Percentiles rank a stretch among this genome's conserved stretches.
Conservation (phyloP, 225 moss, liverwort and hornwort genomes). For the Climacium dendroides region DNA sequence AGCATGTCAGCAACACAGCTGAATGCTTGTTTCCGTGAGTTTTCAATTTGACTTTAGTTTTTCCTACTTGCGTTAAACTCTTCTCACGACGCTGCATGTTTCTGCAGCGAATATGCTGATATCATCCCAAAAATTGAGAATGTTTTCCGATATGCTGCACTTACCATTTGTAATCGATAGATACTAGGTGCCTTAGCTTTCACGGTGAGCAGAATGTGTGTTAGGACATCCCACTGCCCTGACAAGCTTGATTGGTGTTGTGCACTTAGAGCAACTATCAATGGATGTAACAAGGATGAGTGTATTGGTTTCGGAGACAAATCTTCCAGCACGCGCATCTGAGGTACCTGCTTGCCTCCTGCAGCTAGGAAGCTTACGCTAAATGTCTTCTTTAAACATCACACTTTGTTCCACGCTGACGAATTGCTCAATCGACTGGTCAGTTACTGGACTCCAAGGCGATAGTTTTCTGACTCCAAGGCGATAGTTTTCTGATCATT, state of each 20-base stretch:
- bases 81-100: neutral
- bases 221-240: neutral
- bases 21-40: slow-evolving; percentile 63
- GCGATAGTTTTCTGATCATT: neutral
- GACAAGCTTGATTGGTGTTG: neutral
- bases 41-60: neutral
- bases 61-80: neutral
- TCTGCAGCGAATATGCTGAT: neutral
- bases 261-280: slow-evolving; percentile 44
- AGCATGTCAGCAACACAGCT: slow-evolving; percentile 54
- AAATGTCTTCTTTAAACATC: neutral
- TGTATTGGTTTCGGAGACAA: slow-evolving; percentile 47
- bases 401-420: neutral
- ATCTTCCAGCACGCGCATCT: slow-evolving; percentile 45
- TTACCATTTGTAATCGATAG: neutral
- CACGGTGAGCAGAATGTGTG: neutral
- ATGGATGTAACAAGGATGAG: slow-evolving; percentile 60
- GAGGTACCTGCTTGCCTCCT: slow-evolving; percentile 22
- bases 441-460: neutral
- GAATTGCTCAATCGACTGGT: neutral
- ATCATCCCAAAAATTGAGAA: neutral
- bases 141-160: neutral
- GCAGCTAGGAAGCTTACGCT: neutral
- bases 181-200: neutral
- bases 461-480: neutral